Percentiles rank a stretch among this genome's conserved stretches.
These are phyloP conservation scores for Pyricularia grisea DNA, from an alignment of 2,329 filamentous ascomycete species.

Conservation along the genomic window DNA sequence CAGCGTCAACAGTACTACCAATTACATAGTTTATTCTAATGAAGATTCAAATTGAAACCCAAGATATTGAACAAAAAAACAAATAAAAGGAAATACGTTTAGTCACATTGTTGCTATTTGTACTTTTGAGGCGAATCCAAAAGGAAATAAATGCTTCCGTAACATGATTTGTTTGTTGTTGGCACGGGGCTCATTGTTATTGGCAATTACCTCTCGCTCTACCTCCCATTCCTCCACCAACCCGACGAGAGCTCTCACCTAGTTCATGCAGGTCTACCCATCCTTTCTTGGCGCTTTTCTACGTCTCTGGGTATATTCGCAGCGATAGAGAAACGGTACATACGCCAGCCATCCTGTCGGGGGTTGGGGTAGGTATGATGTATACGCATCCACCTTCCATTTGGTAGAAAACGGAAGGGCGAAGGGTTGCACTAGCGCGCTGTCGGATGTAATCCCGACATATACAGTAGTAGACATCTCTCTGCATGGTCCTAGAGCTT, in stretches of 20 bases:
- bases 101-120: neutral
- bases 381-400: too few relatives aligned
- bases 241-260: neutral
- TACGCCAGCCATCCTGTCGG: too few relatives aligned
- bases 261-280: neutral
- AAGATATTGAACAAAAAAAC: too few relatives aligned
- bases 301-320: neutral
- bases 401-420: too few relatives aligned
- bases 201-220: neutral
- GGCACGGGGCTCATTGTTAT: neutral
- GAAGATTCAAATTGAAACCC: neutral
- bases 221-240: too few relatives aligned
- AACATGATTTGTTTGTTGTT: neutral
- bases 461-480: too few relatives aligned
- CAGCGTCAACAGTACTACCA: neutral
- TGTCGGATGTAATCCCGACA: too few relatives aligned
- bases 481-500: too few relatives aligned
- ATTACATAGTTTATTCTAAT: neutral
- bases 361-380: too few relatives aligned
- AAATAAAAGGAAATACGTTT: neutral
- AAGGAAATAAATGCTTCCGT: neutral
- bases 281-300: neutral
- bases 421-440: too few relatives aligned
- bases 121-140: neutral
- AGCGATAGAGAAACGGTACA: too few relatives aligned